Conservation (phyloP, 179 eudicot species). For the Sideroxylon spinosum region DNA sequence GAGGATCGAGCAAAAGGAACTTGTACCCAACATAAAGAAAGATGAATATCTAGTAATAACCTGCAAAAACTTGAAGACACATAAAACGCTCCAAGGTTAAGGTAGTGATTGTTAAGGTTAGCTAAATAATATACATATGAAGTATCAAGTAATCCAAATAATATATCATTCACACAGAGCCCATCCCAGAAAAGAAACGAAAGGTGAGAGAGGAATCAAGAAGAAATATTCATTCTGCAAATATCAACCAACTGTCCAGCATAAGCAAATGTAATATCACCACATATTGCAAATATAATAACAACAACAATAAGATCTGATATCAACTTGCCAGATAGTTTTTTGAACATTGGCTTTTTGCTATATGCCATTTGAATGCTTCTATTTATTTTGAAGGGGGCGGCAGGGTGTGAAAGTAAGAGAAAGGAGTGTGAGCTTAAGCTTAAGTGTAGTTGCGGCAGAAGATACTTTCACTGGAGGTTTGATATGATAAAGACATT, state of each 20-base stretch:
- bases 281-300: conserved; percentile 92
- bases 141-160: not conserved
- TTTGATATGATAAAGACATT: conserved; percentile 93
- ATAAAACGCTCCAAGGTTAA: not conserved
- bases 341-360: conserved; percentile 5
- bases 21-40: no score
- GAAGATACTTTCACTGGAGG: conserved; percentile 86
- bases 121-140: no score
- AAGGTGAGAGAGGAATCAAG: not conserved
- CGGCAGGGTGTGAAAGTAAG: not conserved
- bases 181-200: not conserved
- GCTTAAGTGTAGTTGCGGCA: conserved; percentile 91
- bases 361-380: not conserved
- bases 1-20: no score
- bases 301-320: conserved; percentile 84
- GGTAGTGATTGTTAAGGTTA: not conserved
- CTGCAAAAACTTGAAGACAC: conserved; percentile 30
- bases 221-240: no score
- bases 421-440: conserved; percentile 15
- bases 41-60: conserved; percentile 76
- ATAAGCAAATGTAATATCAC: conserved; percentile 96
- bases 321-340: conserved; percentile 52
- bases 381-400: no score
- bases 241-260: conserved; percentile 72
- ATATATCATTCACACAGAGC: not conserved